A percentile compares a stretch with the other conserved stretches of the same genome.
Conservation (phyloP, 495 filamentous ascomycete genomes). For the Aspergillus steynii region DNA sequence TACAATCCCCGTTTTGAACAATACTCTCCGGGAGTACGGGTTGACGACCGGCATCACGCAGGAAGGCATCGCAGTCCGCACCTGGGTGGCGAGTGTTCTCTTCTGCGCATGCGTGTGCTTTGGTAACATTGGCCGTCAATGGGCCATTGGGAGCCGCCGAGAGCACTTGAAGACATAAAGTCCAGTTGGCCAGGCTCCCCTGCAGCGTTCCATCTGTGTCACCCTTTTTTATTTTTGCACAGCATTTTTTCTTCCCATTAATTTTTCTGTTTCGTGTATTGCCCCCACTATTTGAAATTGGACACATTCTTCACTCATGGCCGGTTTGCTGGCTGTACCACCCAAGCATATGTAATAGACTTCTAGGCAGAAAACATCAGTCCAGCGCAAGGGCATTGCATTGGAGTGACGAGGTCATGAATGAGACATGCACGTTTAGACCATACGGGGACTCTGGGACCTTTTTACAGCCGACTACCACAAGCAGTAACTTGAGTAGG, state of each 20-base stretch:
- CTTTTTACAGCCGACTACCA: not conserved
- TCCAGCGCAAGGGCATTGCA: not conserved
- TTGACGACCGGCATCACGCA: slow-evolving; percentile 61
- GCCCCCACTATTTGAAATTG: not conserved
- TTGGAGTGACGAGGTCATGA: not conserved
- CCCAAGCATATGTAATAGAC: not conserved
- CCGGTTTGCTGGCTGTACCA: not conserved
- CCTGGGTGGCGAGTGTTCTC: slow-evolving; percentile 88
- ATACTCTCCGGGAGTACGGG: slow-evolving; percentile 37
- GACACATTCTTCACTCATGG: not conserved
- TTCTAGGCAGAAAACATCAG: not conserved
- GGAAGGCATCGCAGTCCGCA: slow-evolving; percentile 74
- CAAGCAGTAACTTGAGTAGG: not conserved
- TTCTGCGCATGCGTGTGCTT: slow-evolving; percentile 96
- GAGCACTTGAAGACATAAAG: slow-evolving; percentile 26
- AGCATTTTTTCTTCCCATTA: not conserved
- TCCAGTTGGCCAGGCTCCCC: not conserved
- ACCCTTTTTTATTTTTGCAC: slow-evolving; percentile 5
- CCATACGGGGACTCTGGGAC: not conserved
- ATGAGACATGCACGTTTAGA: not conserved
- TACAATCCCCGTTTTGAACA: slow-evolving; percentile 27
- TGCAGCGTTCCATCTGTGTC: not conserved
- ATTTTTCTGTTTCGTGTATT: not conserved
- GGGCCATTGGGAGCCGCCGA: slow-evolving; percentile 52
- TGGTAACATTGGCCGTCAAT: slow-evolving; percentile 86